These are phyloP conservation scores for Pelargonium fulgidum DNA, from an alignment of 441 rosid genomes.

Conservation along the genomic window DNA sequence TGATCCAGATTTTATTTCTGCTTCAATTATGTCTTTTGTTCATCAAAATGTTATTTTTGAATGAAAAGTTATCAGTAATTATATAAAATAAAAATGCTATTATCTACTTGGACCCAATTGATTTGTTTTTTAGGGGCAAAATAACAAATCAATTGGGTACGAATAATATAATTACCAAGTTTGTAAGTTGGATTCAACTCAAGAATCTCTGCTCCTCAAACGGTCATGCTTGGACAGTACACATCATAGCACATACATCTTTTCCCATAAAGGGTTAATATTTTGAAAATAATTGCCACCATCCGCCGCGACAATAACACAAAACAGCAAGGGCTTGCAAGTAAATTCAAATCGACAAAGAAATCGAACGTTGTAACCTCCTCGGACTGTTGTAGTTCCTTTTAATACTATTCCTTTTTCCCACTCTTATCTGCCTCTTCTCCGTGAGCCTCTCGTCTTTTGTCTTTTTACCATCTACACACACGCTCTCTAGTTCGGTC, in stretches of 20 bases:
- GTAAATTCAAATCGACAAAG: slow-evolving; percentile 2
- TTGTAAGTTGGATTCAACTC: neutral
- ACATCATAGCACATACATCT: neutral
- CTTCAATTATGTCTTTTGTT: too few relatives aligned
- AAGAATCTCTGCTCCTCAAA: neutral
- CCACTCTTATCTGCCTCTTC: neutral
- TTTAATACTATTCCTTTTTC: too few relatives aligned
- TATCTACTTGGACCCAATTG: too few relatives aligned
- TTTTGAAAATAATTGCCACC: neutral
- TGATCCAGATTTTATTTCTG: too few relatives aligned
- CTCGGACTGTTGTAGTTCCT: neutral
- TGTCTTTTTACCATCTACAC: neutral
- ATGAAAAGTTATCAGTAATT: too few relatives aligned
- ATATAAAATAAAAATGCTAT: too few relatives aligned
- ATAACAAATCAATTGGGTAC: too few relatives aligned
- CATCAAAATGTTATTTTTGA: too few relatives aligned
- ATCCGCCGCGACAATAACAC: neutral
- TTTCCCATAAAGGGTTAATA: neutral
- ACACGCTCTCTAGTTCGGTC: too few relatives aligned
- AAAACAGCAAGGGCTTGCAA: neutral
- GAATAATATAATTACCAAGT: neutral
- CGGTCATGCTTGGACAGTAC: slow-evolving; percentile 5
- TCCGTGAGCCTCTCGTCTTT: neutral
- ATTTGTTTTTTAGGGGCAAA: too few relatives aligned
- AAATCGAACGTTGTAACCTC: neutral